phyloP scores from a whole-genome alignment of 2,329 filamentous ascomycete species.

The Sarocladium oryzae region DNA sequence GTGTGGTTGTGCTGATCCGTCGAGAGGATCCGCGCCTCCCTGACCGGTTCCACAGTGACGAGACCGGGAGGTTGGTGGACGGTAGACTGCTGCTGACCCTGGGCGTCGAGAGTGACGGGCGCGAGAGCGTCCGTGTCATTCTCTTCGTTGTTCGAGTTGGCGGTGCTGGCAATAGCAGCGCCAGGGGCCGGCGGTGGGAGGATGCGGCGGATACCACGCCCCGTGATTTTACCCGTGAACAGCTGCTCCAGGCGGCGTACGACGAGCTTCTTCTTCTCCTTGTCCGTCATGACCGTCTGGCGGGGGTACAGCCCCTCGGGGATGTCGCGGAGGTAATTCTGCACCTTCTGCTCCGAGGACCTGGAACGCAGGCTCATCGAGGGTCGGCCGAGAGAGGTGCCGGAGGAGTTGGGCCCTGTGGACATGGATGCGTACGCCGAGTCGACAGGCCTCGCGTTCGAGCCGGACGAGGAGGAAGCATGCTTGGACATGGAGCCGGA shows the following conservation, averaged over 20 bases:
- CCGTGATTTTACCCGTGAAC: constrained; percentile 64
- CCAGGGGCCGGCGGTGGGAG: constrained; percentile 10
- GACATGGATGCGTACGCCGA: constrained; percentile 67
- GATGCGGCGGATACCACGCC: constrained; percentile 27
- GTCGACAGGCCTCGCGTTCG: constrained; percentile 47
- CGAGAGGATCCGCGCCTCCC: constrained; percentile 44
- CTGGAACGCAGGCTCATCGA: constrained; percentile 29
- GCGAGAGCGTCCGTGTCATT: background rate
- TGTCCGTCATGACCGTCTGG: constrained; percentile 58
- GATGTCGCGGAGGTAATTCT: constrained; percentile 66
- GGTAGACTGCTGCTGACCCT: background rate
- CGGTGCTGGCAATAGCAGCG: background rate
- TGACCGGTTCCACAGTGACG: constrained; percentile 24
- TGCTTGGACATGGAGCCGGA: constrained; percentile 39
- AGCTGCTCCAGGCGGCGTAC: constrained; percentile 73
- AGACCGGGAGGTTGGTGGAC: constrained; percentile 1
- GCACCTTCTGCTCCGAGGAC: constrained; percentile 53
- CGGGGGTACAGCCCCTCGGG: constrained; percentile 61
- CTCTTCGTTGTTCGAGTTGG: background rate
- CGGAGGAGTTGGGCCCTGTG: constrained; percentile 39
- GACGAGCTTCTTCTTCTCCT: constrained; percentile 68
- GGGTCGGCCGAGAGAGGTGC: constrained; percentile 30
- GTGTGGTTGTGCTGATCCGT: constrained; percentile 20
- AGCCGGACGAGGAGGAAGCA: constrained; percentile 44
- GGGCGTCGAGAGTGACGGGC: background rate